Percentiles rank a stretch among this genome's conserved stretches.
These are phyloP conservation scores for Moricandia moricandioides DNA, from an alignment of 345 rosid genomes.

Conservation along the genomic window DNA sequence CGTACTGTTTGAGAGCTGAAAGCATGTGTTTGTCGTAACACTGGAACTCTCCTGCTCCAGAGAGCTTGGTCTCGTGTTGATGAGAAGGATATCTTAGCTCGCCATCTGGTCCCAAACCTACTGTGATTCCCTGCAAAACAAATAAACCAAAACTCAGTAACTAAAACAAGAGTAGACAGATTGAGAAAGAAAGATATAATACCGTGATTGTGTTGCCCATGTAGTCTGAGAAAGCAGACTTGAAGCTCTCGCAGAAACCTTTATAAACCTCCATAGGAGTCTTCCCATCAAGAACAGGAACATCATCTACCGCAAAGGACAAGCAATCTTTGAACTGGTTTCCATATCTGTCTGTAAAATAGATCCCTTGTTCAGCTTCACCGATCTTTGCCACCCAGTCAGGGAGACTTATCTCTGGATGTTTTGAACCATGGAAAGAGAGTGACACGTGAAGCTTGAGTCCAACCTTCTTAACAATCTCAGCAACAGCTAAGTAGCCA, in stretches of 20 bases:
- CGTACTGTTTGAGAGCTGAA: slow-evolving; percentile 56
- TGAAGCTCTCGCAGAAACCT: slow-evolving; percentile 80
- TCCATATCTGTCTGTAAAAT: slow-evolving; percentile 58
- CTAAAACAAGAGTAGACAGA: slow-evolving; percentile 9
- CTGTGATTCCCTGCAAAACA: slow-evolving; percentile 65
- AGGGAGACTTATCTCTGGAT: slow-evolving; percentile 60
- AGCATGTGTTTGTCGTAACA: slow-evolving; percentile 87
- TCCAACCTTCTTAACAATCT: slow-evolving; percentile 70
- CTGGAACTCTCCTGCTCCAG: slow-evolving; percentile 73
- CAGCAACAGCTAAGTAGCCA: slow-evolving; percentile 70
- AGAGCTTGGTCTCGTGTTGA: slow-evolving; percentile 29
- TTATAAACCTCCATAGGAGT: slow-evolving; percentile 69
- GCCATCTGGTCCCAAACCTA: slow-evolving; percentile 88
- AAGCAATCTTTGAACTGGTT: slow-evolving; percentile 55
- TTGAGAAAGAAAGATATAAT: background rate
- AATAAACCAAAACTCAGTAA: slow-evolving; percentile 1
- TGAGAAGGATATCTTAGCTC: slow-evolving; percentile 85
- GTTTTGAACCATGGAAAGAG: slow-evolving; percentile 58
- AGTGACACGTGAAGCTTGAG: slow-evolving; percentile 81
- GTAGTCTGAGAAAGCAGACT: slow-evolving; percentile 58
- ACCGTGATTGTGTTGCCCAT: slow-evolving; percentile 74
- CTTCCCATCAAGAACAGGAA: slow-evolving; percentile 72
- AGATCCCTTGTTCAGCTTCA: slow-evolving; percentile 52
- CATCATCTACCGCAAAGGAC: slow-evolving; percentile 73
- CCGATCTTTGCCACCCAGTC: slow-evolving; percentile 65